Percentiles rank a stretch among this genome's conserved stretches.
Conservation (phyloP, 1,139 yeast genomes). For the Yamadazyma triangularis region DNA sequence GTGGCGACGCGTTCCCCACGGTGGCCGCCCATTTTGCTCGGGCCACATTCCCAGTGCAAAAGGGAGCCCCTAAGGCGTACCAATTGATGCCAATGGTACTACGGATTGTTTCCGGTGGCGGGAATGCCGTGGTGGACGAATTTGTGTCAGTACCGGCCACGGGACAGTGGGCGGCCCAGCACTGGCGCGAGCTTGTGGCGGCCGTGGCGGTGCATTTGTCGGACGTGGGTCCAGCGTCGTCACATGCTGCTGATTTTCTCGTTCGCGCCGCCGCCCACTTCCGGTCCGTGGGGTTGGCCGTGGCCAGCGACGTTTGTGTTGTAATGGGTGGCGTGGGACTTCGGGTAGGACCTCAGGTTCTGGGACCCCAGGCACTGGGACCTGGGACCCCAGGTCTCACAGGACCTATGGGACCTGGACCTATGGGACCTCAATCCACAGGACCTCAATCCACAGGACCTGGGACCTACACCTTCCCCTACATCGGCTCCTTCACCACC, state of each 20-base stretch:
- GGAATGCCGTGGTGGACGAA: slow-evolving; percentile 48
- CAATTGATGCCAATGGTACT: slow-evolving; percentile 60
- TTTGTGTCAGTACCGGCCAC: slow-evolving; percentile 37
- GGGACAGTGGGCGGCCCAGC: slow-evolving; percentile 45
- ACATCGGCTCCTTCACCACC: slow-evolving; percentile 21
- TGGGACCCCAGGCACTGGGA: too few species aligned
- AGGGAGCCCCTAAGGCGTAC: slow-evolving; percentile 39
- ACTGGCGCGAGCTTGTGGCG: slow-evolving; percentile 51
- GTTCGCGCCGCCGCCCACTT: slow-evolving; percentile 53
- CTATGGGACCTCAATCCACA: not conserved
- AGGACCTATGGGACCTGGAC: slow-evolving; percentile 1
- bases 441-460: slow-evolving; percentile 19
- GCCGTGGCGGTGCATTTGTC: slow-evolving; percentile 41
- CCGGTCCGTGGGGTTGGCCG: slow-evolving; percentile 26
- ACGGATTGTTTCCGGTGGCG: slow-evolving; percentile 63
- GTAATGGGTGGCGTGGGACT: slow-evolving; percentile 49
- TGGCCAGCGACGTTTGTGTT: slow-evolving; percentile 44
- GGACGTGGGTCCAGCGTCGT: too few species aligned
- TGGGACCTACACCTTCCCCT: slow-evolving; percentile 22
- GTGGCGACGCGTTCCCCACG: slow-evolving; percentile 57
- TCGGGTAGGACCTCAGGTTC: too few species aligned
- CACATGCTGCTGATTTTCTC: slow-evolving; percentile 39
- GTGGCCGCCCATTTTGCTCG: slow-evolving; percentile 48
- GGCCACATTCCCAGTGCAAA: slow-evolving; percentile 32
- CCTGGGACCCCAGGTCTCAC: too few species aligned